Evolutionary conservation across 2,329 filamentous ascomycete species (phyloP), one percentile per base, ranked within the genome.

Genomic region (Atkinsonella hypoxylon): DNA sequence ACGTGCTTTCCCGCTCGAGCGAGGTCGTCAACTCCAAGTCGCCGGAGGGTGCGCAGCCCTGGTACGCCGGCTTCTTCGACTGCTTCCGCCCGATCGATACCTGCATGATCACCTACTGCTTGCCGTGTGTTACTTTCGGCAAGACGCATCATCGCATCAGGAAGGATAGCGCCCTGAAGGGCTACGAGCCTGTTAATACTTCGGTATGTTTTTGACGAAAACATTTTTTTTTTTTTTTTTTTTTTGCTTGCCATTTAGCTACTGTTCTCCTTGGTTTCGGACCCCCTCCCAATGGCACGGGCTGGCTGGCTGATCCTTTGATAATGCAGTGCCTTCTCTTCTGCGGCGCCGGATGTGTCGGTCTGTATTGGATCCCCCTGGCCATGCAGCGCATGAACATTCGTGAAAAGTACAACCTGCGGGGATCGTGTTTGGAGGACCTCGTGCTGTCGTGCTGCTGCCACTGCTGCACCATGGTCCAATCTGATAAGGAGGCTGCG

Each of bases 81-180:
- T 75, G 71, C 66, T 70, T 68, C 61, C 64, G 54, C 53, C 72
- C 72, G 22, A 62, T 73, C 48, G 66, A 69, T 48, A 64, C 66
- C 1, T 75, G 72, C 58, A 55, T 72, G n/a, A 62, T 73, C 48
- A 67, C 68, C 15, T 75, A 65, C 55, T 75, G 67, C 54, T 54
- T 72, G 26, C 72, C 73, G 1, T 75, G 72, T 54, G 62, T 75
- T 32, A 73, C 70, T 34, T 75, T 74, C 46, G 71, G 71, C 60
- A 72, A 71, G 67, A 73, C 70, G 2, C 61, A 73, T 50, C 72
- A 75, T 55, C 68, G 72, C 18, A 58, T 74, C 11, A 63, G 61
- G 52, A 69, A 69, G 61, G 63, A 67, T 26, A 63, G 58, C 36
- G 64, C 61, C 50, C 65, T 75, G 8, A 54, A 67, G 17, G 71